Evolutionary conservation across 495 filamentous ascomycete genomes (phyloP), one percentile per base, ranked within the genome.

Genomic region (Penicillium alfredii): DNA sequence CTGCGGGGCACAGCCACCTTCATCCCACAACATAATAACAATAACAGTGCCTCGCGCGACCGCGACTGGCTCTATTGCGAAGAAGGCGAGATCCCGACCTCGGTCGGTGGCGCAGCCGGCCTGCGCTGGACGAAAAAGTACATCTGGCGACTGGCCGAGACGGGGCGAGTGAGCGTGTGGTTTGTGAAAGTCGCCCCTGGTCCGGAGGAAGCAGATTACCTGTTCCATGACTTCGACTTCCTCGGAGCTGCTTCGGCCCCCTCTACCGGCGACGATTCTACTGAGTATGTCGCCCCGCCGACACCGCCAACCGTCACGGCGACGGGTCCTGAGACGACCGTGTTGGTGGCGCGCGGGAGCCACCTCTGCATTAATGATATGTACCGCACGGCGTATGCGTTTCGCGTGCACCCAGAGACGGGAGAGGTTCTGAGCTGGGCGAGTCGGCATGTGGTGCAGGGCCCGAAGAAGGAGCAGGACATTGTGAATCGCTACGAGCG

Each of bases 301-400:
- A 39, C 35, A 1, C 60, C 60, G 7, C 61, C 61, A 0, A 9
- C 40, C 4, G 34, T 34, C 8, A 7, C 19, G 10, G 16, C 31
- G 2, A 7, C n/a, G 12, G 41, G 42, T 18, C 17, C 17, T 1
- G 38, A 51, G 18, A 64, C 56, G 4, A 39, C 38, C 6, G 55
- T 69, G 6, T 35, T 69, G 4, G 45, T 42, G 27, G 67, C 67
- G 3, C 49, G 52, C 7, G 67, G 67, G 6, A 62, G 69, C 27
- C 67, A 71, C 37, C 52, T 71, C 3, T 71, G 67, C 36, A 61
- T 71, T 24, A 64, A 71, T 35, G 67, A 71, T 53, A 69, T 69
- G 65, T 71, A 71, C 48, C 64, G 59, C 29, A 71, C 65, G 5
- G 64, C 64, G 4, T 71, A 71, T 44, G 58, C 64, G 9, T 71